Evolutionary conservation across 2,329 filamentous ascomycete genomes (phyloP), one percentile per base, ranked within the genome.

Genomic region (Aspergillus flavus): DNA sequence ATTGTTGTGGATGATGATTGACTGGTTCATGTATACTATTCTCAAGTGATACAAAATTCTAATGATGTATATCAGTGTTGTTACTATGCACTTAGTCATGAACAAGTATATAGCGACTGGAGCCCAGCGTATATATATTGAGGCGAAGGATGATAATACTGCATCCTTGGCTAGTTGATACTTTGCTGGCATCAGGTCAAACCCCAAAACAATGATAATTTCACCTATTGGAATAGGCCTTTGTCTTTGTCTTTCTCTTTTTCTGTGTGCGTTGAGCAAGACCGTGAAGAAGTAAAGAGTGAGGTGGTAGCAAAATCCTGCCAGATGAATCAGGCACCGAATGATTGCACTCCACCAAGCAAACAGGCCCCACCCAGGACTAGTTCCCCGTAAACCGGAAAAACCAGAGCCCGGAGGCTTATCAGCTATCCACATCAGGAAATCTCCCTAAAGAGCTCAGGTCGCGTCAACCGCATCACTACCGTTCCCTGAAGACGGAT

Each of bases 1-100:
- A 84, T 93, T 0, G 82, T 93, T 16, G 86, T 92, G 4, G 89
- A 92, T 65, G 88, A 88, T 59, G 87, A 91, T 9, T 52, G 48
- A 46, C 11, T 3, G 21, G 5, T 11, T 14, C 23, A 11, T 46
- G 9, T 46, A 41, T n/a, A n/a, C 1, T n/a, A 41, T 9, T 4
- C 2, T n/a, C 16, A 9, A 41, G 39, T 41, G 4, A 3, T n/a
- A n/a, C 1, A 16, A 3, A 10, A 9, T 9, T n/a, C 2, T 10
- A 41, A 41, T 41, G 39, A 41, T 6, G 7, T 41, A 9, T 41
- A 9, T 41, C 39, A n/a, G 16, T 16, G 12, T 36, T 16, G 34
- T 6, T 6, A 6, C 14, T 36, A 16, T 36, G 14, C 5, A 36
- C 6, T 16, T 36, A 5, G 11, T 4, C 6, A 36, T 36, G 34